phyloP scores from a whole-genome alignment of 2,329 filamentous ascomycete genomes.

The Phaeosphaeriaceae sp. region DNA sequence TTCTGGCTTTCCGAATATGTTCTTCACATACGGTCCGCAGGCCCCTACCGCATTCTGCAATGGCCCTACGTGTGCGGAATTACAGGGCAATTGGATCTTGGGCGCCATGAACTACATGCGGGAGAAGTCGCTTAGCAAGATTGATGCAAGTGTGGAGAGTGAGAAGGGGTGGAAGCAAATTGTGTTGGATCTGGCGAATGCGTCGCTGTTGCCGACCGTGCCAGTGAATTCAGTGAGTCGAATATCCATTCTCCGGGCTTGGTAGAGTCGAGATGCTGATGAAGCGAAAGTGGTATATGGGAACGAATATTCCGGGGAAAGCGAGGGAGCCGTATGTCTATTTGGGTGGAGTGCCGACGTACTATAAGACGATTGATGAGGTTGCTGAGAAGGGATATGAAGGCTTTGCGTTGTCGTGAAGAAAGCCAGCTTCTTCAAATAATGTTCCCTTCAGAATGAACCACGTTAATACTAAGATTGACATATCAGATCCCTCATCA shows the following conservation, averaged over 20 bases:
- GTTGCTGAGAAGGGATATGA: slow-evolving; percentile 19
- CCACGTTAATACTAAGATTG: too few species aligned
- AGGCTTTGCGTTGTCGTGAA: slow-evolving; percentile 16
- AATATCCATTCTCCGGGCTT: not conserved
- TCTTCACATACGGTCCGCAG: slow-evolving; percentile 61
- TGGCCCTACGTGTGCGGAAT: slow-evolving; percentile 61
- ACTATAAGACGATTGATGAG: slow-evolving; percentile 27
- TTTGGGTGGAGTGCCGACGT: slow-evolving; percentile 40
- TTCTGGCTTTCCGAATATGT: slow-evolving; percentile 50
- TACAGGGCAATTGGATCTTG: slow-evolving; percentile 65
- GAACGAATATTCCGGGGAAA: slow-evolving; percentile 63
- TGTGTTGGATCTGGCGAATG: slow-evolving; percentile 57
- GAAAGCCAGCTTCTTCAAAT: not conserved
- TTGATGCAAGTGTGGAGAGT: slow-evolving; percentile 58
- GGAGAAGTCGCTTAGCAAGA: slow-evolving; percentile 55
- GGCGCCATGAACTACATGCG: slow-evolving; percentile 60
- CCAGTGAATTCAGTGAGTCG: slow-evolving; percentile 43
- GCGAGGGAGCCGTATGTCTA: slow-evolving; percentile 60
- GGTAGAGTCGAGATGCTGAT: too few species aligned
- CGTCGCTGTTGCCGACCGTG: slow-evolving; percentile 56
- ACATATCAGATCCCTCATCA: too few species aligned
- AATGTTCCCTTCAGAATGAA: too few species aligned
- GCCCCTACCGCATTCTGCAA: slow-evolving; percentile 64
- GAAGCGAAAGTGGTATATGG: slow-evolving; percentile 59
- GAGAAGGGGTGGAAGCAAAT: slow-evolving; percentile 59